Evolutionary conservation across 2,329 filamentous ascomycete species (phyloP), one percentile per base, ranked within the genome.

Genomic region (Massarina eburnea): DNA sequence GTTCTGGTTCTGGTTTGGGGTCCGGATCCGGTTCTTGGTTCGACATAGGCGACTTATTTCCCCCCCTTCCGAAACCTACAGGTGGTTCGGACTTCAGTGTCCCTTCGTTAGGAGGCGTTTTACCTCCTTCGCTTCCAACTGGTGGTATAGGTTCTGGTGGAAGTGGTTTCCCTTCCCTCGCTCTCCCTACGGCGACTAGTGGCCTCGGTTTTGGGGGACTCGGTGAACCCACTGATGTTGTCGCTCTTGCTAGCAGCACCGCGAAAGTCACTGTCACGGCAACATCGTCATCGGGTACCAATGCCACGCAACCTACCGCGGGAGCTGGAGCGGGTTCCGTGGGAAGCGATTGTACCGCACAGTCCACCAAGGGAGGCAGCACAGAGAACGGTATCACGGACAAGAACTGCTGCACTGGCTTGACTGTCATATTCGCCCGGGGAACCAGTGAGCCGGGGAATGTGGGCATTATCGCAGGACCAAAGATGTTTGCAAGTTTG

Each of bases 371-470:
- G 3, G 46, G 58, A 35, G 59, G 61, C 20, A 59, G 59, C n/a
- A 62, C 59, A 7, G 68, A 71, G 36, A 74, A 74, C 49, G 72
- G 70, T 8, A 63, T 76, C 26, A 63, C 58, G 8, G 54, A 68
- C 32, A 68, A 71, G 47, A 60, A 48, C 17, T 69, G 62, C 56
- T 76, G 73, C 60, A 65, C 73, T 38, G 64, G 66, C 2, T 49
- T 74, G 51, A 75, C 73, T 2, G 63, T 75, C 41, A 70, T 75
- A 41, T 75, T 73, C 43, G 73, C 73, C 14, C 71, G 73, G 22
- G 73, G 73, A 15, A 74, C 71, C 1, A 59, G 55, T 9, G 73
- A 76, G 49, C 21, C 54, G 3, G 73, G 73, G 3, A 76, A 75
- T 46, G 72, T 76, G 55, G 73, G 73, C 7, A 58, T 56, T 1